Evolutionary conservation across 805 yeast species (phyloP).

Genomic region (Blastobotrys robertii): DNA sequence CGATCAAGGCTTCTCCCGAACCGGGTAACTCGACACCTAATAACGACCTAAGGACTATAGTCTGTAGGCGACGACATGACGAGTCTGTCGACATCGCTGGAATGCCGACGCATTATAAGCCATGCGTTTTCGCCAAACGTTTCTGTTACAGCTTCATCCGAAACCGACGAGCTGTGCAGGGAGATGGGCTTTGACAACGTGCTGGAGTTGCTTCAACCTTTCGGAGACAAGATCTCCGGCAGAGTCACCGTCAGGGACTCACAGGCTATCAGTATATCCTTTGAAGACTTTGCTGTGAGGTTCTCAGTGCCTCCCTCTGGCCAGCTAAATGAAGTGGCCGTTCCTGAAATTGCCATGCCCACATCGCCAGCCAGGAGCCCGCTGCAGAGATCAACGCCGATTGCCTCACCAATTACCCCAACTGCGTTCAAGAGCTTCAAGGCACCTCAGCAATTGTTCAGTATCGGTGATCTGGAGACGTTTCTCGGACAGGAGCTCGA

Average conservation of each 20-base stretch:
- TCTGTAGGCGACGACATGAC: not conserved
- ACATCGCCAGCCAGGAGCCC: too few species aligned
- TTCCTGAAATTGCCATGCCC: slow-evolving; percentile 1
- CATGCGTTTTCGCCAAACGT: slow-evolving; percentile 1
- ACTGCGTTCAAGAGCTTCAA: not conserved
- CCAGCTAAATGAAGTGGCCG: not conserved
- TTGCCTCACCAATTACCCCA: slow-evolving; percentile 9
- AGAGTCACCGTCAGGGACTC: slow-evolving; percentile 42
- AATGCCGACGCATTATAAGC: slow-evolving; percentile 1
- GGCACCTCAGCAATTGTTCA: slow-evolving; percentile 21
- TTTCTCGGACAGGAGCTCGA: slow-evolving; percentile 12
- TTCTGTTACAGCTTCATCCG: not conserved
- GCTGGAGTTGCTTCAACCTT: slow-evolving; percentile 42
- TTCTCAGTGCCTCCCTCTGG: slow-evolving; percentile 32
- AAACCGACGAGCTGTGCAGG: slow-evolving; percentile 26
- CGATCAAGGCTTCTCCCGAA: too few species aligned
- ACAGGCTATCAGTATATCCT: slow-evolving; percentile 39
- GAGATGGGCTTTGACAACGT: slow-evolving; percentile 34
- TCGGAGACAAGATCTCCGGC: slow-evolving; percentile 45
- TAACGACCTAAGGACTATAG: not conserved
- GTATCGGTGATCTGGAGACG: slow-evolving; percentile 28
- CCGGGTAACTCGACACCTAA: not conserved
- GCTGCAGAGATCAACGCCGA: too few species aligned
- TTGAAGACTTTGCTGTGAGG: slow-evolving; percentile 48
- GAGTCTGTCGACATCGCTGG: not conserved